phyloP scores from a whole-genome alignment of 257 asterid genomes.

The Gentiana macrophylla region DNA sequence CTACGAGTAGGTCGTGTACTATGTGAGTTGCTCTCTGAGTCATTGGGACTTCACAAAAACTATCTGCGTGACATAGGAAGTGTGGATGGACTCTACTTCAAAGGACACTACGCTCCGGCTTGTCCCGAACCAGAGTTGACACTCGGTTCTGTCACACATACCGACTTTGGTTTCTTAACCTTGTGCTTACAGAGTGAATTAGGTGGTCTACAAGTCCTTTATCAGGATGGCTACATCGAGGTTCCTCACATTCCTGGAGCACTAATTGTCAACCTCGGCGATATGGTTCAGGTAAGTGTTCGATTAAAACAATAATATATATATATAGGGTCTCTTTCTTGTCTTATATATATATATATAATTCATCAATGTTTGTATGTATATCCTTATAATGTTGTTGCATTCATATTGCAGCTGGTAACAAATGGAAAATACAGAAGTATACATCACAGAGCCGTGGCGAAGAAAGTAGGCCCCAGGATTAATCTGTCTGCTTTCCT shows the following conservation, averaged over 20 bases:
- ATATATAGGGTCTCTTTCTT: not conserved
- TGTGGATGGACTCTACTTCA: slow-evolving; percentile 3
- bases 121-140: slow-evolving; percentile 10
- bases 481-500: slow-evolving; percentile 3
- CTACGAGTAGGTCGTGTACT: not conserved
- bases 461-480: slow-evolving; percentile 1
- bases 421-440: slow-evolving; percentile 7
- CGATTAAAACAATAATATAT: too few relatives aligned
- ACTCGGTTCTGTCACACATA: slow-evolving; percentile 2
- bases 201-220: slow-evolving; percentile 9
- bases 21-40: slow-evolving; percentile 2
- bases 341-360: not conserved
- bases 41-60: not conserved
- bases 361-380: not conserved
- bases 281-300: slow-evolving; percentile 7
- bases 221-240: slow-evolving; percentile 2
- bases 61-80: not conserved
- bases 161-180: slow-evolving; percentile 3
- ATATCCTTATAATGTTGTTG: not conserved
- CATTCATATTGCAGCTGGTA: not conserved
- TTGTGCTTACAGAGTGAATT: slow-evolving; percentile 1
- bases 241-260: slow-evolving; percentile 6
- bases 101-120: slow-evolving; percentile 7
- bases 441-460: slow-evolving; percentile 4
- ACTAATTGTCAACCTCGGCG: slow-evolving; percentile 4